Percentiles rank a stretch among this genome's conserved stretches.
Conservation (phyloP, 2,329 filamentous ascomycete species). For the Trichoderma sp. region DNA sequence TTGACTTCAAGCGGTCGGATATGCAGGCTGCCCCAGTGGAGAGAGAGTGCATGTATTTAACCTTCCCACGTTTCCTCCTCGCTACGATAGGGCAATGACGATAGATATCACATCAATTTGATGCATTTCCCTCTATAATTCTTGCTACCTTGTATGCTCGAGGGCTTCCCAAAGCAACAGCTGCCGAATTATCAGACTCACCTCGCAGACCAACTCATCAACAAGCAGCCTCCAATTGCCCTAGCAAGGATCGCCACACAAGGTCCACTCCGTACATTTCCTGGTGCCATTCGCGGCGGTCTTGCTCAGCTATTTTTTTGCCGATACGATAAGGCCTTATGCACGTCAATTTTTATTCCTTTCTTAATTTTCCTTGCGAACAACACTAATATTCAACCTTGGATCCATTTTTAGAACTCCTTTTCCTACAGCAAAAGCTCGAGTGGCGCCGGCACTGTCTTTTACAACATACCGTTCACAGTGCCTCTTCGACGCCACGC, state of each 20-base stretch:
- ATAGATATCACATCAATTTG: neutral
- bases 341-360: slow-evolving; percentile 9
- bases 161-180: neutral
- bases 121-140: neutral
- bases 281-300: neutral
- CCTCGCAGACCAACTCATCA: neutral
- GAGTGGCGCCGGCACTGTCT: neutral
- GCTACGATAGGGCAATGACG: neutral
- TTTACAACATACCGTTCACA: neutral
- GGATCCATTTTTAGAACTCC: neutral
- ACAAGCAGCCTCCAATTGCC: neutral
- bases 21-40: neutral
- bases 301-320: neutral
- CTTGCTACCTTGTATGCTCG: neutral
- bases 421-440: neutral
- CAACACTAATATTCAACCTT: slow-evolving; percentile 1
- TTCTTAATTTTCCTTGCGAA: neutral
- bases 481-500: neutral
- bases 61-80: neutral
- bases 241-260: neutral
- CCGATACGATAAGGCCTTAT: slow-evolving; percentile 12
- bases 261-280: neutral
- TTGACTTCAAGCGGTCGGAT: neutral
- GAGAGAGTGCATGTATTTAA: neutral
- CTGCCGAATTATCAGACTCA: neutral